Conservation (phyloP, 2,329 filamentous ascomycete species). For the Aspergillus eucalypticola region DNA sequence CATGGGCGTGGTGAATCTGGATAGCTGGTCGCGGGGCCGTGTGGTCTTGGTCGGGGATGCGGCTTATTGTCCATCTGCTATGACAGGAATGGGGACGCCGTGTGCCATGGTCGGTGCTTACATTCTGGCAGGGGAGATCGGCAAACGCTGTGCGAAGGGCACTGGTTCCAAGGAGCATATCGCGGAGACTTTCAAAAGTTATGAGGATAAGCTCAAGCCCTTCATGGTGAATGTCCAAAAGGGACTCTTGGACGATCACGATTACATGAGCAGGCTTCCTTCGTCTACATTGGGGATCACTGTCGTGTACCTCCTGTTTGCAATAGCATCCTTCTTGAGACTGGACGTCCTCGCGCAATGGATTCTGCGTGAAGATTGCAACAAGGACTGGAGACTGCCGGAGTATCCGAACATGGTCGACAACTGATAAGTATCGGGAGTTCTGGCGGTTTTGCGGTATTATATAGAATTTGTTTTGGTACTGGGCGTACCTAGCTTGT, state of each 20-base stretch:
- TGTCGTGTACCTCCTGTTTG: constrained; percentile 33
- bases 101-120: constrained; percentile 48
- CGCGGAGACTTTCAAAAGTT: constrained; percentile 34
- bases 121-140: constrained; percentile 55
- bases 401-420: constrained; percentile 27
- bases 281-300: constrained; percentile 34
- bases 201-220: constrained; percentile 49
- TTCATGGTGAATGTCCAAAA: constrained; percentile 47
- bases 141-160: constrained; percentile 23
- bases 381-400: constrained; percentile 41
- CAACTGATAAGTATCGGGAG: too few relatives aligned
- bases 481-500: background rate
- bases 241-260: constrained; percentile 2
- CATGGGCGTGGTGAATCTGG: constrained; percentile 48
- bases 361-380: constrained; percentile 32
- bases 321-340: constrained; percentile 34
- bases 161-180: constrained; percentile 30
- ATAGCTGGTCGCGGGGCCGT: constrained; percentile 49
- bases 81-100: constrained; percentile 39
- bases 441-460: background rate
- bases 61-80: constrained; percentile 34
- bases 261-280: constrained; percentile 24
- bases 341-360: constrained; percentile 37
- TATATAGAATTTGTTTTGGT: background rate
- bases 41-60: constrained; percentile 45